phyloP scores from a whole-genome alignment of 305 asterid species.

The Ilex paraguariensis region DNA sequence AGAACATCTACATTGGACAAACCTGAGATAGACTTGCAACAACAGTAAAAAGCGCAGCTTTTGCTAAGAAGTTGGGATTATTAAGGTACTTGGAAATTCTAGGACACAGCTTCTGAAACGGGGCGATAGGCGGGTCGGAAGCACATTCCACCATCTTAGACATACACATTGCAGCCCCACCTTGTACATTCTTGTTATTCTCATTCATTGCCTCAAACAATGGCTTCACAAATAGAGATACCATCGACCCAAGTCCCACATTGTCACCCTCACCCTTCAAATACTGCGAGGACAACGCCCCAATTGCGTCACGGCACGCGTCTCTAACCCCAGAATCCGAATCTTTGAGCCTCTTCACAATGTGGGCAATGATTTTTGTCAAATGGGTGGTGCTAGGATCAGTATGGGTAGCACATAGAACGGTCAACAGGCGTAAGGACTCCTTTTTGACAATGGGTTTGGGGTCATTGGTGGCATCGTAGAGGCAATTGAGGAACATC shows the following conservation, averaged over 20 bases:
- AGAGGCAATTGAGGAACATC: slow-evolving; percentile 87
- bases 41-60: slow-evolving; percentile 80
- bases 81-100: slow-evolving; percentile 86
- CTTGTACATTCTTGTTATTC: slow-evolving; percentile 82
- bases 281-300: slow-evolving; percentile 68
- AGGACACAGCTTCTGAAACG: slow-evolving; percentile 79
- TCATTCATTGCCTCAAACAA: slow-evolving; percentile 92
- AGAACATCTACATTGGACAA: slow-evolving; percentile 20
- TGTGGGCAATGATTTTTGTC: slow-evolving; percentile 71
- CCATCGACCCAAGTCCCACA: slow-evolving; percentile 46
- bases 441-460: slow-evolving; percentile 90
- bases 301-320: slow-evolving; percentile 85
- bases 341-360: slow-evolving; percentile 82
- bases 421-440: slow-evolving; percentile 63
- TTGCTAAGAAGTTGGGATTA: slow-evolving; percentile 77
- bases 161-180: slow-evolving; percentile 87
- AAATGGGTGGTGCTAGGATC: slow-evolving; percentile 79
- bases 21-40: slow-evolving; percentile 93
- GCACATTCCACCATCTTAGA: slow-evolving; percentile 89
- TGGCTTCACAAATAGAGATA: slow-evolving; percentile 81
- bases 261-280: slow-evolving; percentile 66
- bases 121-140: slow-evolving; percentile 47
- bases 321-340: slow-evolving; percentile 92
- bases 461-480: slow-evolving; percentile 80
- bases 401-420: slow-evolving; percentile 56